Conservation (phyloP, 352 stramenopile species). For the Globisporangium spiculum region DNA sequence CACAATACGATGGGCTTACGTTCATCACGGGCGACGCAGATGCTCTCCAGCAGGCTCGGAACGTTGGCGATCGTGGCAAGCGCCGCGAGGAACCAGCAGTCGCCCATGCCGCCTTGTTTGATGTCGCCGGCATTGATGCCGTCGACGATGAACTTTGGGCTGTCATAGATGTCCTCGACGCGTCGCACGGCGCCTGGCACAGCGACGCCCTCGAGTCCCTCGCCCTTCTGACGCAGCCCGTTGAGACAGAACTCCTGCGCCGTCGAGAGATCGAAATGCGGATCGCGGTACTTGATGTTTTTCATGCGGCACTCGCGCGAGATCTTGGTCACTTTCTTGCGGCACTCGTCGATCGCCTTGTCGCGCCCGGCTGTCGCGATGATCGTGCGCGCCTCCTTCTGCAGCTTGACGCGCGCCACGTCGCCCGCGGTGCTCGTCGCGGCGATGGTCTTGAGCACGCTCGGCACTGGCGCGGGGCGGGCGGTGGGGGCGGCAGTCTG, state of each 20-base stretch:
- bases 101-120: slow-evolving; percentile 65
- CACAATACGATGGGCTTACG: slow-evolving; percentile 7
- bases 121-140: slow-evolving; percentile 65
- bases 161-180: slow-evolving; percentile 37
- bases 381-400: slow-evolving; percentile 25
- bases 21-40: slow-evolving; percentile 47
- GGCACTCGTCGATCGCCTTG: slow-evolving; percentile 32
- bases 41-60: slow-evolving; percentile 58
- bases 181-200: slow-evolving; percentile 22
- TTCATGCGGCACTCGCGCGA: slow-evolving; percentile 37
- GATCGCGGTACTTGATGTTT: slow-evolving; percentile 46
- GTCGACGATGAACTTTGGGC: slow-evolving; percentile 43
- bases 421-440: neutral
- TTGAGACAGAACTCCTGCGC: slow-evolving; percentile 26
- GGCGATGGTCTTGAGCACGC: slow-evolving; percentile 1
- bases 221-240: slow-evolving; percentile 21
- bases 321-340: slow-evolving; percentile 37
- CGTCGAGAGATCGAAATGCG: slow-evolving; percentile 33
- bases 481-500: neutral
- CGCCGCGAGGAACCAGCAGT: slow-evolving; percentile 83
- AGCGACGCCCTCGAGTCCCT: slow-evolving; percentile 16
- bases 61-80: slow-evolving; percentile 71
- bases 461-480: slow-evolving; percentile 12
- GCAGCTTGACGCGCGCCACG: slow-evolving; percentile 13
- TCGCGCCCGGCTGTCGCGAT: slow-evolving; percentile 28